phyloP scores from a whole-genome alignment of 2,329 filamentous ascomycete genomes.

The Rhynchosporium agropyri region DNA sequence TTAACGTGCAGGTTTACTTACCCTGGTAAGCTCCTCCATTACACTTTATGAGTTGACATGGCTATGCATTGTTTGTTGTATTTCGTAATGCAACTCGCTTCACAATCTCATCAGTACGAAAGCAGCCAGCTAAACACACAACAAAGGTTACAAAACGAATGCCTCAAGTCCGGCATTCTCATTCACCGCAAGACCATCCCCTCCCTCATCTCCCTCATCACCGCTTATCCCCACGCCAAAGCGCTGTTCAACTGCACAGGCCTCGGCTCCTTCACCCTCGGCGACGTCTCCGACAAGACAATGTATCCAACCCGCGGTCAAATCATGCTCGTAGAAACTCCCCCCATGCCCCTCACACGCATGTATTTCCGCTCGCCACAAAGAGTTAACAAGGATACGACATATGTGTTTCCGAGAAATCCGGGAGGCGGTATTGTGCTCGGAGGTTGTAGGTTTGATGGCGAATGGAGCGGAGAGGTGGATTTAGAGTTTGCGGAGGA shows the following conservation, averaged over 20 bases:
- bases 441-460: slow-evolving; percentile 43
- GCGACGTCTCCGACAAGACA: slow-evolving; percentile 38
- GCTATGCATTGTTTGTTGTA: not conserved
- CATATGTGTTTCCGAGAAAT: slow-evolving; percentile 50
- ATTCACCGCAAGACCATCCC: slow-evolving; percentile 25
- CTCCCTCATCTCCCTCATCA: slow-evolving; percentile 28
- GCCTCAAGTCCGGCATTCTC: slow-evolving; percentile 27
- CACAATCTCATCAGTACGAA: no score
- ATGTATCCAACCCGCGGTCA: slow-evolving; percentile 42
- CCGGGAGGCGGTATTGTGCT: slow-evolving; percentile 43
- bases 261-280: slow-evolving; percentile 34
- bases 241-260: slow-evolving; percentile 38
- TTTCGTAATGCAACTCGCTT: not conserved
- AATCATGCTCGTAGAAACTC: slow-evolving; percentile 45
- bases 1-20: slow-evolving; percentile 32
- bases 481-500: slow-evolving; percentile 41
- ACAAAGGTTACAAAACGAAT: slow-evolving; percentile 53
- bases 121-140: not conserved
- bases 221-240: slow-evolving; percentile 22
- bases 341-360: slow-evolving; percentile 42
- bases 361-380: slow-evolving; percentile 49
- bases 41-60: not conserved
- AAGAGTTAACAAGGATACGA: slow-evolving; percentile 47
- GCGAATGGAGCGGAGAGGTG: slow-evolving; percentile 41
- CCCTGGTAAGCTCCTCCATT: slow-evolving; percentile 41